A percentile compares a stretch with the other conserved stretches of the same genome.
Evolutionary conservation across 2,329 filamentous ascomycete genomes (phyloP).

Genomic region (Colletotrichum scovillei): DNA sequence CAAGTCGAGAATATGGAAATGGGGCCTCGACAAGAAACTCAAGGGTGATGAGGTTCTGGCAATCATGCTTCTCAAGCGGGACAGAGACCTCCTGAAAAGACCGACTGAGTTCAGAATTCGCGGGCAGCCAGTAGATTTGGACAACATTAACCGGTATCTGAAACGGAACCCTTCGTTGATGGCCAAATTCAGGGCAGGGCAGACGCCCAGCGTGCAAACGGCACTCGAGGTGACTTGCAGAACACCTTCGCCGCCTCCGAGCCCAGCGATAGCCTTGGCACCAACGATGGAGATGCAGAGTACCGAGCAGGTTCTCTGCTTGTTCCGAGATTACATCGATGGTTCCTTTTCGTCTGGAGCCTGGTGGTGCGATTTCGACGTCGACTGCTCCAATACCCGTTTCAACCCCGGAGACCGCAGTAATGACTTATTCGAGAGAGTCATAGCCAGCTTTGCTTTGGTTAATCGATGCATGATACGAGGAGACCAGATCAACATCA

Average conservation of each 20-base stretch:
- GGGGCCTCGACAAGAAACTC: conserved; percentile 55
- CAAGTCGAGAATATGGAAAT: conserved; percentile 55
- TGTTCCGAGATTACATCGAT: conserved; percentile 46
- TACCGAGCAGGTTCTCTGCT: conserved; percentile 42
- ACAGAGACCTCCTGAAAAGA: conserved; percentile 48
- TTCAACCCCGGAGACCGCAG: conserved; percentile 42
- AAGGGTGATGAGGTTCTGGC: conserved; percentile 54
- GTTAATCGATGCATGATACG: conserved; percentile 47
- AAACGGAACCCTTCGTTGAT: conserved; percentile 51
- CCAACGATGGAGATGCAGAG: conserved; percentile 38
- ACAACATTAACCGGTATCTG: conserved; percentile 53
- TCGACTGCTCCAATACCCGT: conserved; percentile 41
- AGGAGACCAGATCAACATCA: conserved; percentile 46
- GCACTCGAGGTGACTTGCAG: conserved; percentile 46
- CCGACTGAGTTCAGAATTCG: conserved; percentile 50
- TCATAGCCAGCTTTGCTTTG: conserved; percentile 47
- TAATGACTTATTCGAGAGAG: conserved; percentile 48
- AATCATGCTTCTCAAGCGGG: conserved; percentile 50
- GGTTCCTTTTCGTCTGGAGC: conserved; percentile 42
- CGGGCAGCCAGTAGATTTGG: conserved; percentile 50
- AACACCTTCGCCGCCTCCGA: conserved; percentile 44
- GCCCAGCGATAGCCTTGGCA: conserved; percentile 37
- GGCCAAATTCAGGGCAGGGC: conserved; percentile 44
- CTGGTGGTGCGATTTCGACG: conserved; percentile 46
- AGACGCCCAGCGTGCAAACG: conserved; percentile 45